These are phyloP conservation scores for Aspergillus pseudonomiae DNA, from an alignment of 2,329 filamentous ascomycete species.

Conservation along the genomic window DNA sequence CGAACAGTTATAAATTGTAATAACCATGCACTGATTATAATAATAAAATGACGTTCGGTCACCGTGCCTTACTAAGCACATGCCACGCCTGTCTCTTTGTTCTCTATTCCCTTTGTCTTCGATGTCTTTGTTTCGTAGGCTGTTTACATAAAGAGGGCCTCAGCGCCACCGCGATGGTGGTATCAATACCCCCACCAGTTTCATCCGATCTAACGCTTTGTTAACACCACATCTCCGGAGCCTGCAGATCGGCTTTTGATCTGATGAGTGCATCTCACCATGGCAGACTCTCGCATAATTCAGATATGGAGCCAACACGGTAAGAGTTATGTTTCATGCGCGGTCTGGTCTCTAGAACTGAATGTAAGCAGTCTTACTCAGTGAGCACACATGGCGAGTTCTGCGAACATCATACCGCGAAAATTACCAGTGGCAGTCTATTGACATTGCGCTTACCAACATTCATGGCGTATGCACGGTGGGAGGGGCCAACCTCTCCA, in stretches of 20 bases:
- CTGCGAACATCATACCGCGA: neutral
- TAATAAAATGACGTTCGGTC: neutral
- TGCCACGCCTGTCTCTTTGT: no score
- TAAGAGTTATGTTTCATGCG: neutral
- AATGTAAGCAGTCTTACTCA: neutral
- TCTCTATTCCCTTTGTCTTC: no score
- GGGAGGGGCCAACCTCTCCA: neutral
- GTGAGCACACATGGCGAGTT: neutral
- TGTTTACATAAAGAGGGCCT: no score
- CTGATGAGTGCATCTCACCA: neutral
- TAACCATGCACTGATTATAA: no score
- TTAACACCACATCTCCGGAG: neutral
- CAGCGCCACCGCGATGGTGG: no score
- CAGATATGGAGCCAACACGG: neutral
- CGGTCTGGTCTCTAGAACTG: neutral
- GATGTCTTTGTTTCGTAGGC: no score
- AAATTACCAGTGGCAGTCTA: neutral
- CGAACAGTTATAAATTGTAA: no score
- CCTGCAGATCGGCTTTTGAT: neutral
- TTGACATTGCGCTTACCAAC: neutral
- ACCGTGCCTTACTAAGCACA: neutral
- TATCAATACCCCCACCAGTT: no score
- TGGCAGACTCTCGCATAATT: neutral
- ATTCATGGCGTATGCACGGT: neutral
- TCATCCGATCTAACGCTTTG: neutral